Conservation (phyloP, 1,284 basidiomycete genomes). For the Ganoderma lingzhi region DNA sequence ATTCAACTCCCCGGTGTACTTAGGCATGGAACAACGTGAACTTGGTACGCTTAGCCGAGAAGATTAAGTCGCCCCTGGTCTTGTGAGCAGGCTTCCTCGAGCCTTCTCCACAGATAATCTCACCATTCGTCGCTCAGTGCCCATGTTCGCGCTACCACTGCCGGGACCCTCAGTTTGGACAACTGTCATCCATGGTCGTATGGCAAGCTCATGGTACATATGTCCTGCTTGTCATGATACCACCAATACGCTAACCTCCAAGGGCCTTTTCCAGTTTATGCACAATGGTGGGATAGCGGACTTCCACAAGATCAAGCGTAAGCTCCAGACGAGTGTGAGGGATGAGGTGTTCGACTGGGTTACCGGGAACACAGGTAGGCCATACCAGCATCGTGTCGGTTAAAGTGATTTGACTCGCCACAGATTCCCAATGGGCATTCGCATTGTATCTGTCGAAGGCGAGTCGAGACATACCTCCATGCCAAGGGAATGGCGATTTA, state of each 20-base stretch:
- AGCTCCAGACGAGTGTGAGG: slow-evolving; percentile 75
- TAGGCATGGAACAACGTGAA: slow-evolving; percentile 97
- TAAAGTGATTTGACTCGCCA: background rate
- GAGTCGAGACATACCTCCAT: slow-evolving; percentile 20
- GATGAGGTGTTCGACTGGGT: slow-evolving; percentile 89
- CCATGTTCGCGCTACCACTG: slow-evolving; percentile 91
- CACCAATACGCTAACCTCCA: background rate
- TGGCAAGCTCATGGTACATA: slow-evolving; percentile 85
- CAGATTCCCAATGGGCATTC: slow-evolving; percentile 96
- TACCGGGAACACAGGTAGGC: slow-evolving; percentile 87
- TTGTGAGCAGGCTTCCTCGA: slow-evolving; percentile 64
- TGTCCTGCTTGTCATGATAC: background rate
- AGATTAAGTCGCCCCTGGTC: slow-evolving; percentile 92
- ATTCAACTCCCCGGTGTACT: background rate
- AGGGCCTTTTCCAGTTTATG: slow-evolving; percentile 76
- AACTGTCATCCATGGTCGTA: slow-evolving; percentile 95
- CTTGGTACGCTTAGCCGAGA: slow-evolving; percentile 88
- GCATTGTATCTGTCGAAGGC: slow-evolving; percentile 91
- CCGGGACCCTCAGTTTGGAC: slow-evolving; percentile 87
- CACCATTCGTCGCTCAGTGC: slow-evolving; percentile 56
- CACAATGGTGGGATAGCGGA: slow-evolving; percentile 92
- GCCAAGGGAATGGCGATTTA: background rate
- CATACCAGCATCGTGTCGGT: background rate
- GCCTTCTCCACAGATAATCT: background rate
- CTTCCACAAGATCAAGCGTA: slow-evolving; percentile 84